Conservation (phyloP, 2,329 filamentous ascomycete species). For the Botryotinia calthae region DNA sequence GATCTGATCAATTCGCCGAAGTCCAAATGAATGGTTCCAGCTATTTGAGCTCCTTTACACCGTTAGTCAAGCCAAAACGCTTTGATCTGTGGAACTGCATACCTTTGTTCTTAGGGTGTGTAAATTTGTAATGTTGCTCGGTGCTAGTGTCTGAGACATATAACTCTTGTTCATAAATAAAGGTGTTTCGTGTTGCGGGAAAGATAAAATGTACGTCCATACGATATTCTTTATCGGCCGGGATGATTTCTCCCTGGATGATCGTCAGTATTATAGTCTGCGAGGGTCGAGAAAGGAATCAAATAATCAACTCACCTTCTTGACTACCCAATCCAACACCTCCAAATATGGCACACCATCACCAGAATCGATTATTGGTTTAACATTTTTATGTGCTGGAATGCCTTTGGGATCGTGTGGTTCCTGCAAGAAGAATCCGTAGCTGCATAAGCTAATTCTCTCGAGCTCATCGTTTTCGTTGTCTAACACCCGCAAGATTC, state of each 20-base stretch:
- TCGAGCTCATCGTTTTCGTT: slow-evolving; percentile 2
- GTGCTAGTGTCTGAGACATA: slow-evolving; percentile 12
- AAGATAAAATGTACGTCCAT: neutral
- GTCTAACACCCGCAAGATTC: neutral
- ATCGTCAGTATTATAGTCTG: neutral
- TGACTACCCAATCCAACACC: slow-evolving; percentile 6
- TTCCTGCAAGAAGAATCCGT: slow-evolving; percentile 9
- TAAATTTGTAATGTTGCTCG: neutral
- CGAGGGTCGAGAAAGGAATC: neutral
- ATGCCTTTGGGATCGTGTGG: neutral
- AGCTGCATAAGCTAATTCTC: slow-evolving; percentile 5
- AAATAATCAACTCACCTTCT: neutral
- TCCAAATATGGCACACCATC: slow-evolving; percentile 6
- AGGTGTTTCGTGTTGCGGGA: neutral
- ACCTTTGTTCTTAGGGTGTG: slow-evolving; percentile 14
- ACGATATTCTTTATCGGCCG: slow-evolving; percentile 6
- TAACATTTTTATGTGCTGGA: neutral
- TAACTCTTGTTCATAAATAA: slow-evolving; percentile 1
- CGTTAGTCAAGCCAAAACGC: neutral
- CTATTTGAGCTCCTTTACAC: slow-evolving; percentile 1
- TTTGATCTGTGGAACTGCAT: neutral
- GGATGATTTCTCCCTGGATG: slow-evolving; percentile 1
- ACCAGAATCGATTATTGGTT: neutral
- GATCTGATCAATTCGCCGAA: slow-evolving; percentile 1
- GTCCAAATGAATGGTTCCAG: neutral